These are phyloP conservation scores for Hypericum androsaemum DNA, from an alignment of 345 rosid genomes.

Conservation along the genomic window DNA sequence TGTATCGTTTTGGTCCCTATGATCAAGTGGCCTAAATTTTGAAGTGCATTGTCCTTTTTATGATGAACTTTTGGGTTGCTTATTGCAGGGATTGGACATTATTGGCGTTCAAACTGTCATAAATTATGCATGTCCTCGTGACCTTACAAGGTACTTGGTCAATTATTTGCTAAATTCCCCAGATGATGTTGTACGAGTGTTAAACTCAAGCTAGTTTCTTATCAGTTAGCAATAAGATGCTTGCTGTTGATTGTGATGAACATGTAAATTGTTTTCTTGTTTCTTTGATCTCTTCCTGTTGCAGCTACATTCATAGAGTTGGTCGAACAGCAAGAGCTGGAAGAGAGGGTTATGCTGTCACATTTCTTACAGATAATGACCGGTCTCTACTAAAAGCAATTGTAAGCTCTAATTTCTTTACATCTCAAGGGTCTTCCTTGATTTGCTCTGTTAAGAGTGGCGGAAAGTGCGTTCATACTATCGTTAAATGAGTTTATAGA, in stretches of 20 bases:
- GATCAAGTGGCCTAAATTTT: too few species aligned
- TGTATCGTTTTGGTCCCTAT: too few species aligned
- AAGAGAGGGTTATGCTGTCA: constrained; percentile 93
- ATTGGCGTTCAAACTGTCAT: constrained; percentile 95
- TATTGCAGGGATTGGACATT: constrained; percentile 79
- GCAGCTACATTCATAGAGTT: constrained; percentile 90
- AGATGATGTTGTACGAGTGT: background rate
- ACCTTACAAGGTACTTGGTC: constrained; percentile 60
- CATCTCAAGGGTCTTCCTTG: constrained; percentile 2
- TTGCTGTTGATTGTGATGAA: background rate
- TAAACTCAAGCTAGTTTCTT: background rate
- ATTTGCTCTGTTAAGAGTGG: too few species aligned
- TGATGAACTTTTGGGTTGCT: constrained; percentile 7
- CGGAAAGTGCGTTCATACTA: too few species aligned
- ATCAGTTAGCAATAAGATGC: too few species aligned
- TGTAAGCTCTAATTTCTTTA: constrained; percentile 35
- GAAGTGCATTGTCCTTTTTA: background rate
- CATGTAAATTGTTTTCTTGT: background rate
- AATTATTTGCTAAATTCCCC: constrained; percentile 5
- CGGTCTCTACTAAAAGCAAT: constrained; percentile 87
- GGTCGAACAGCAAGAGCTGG: constrained; percentile 99
- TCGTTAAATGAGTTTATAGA: too few species aligned
- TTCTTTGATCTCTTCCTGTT: constrained; percentile 16
- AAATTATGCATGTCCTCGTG: constrained; percentile 93
- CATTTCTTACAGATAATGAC: constrained; percentile 82